These are phyloP conservation scores for Barnettozyma siamensis DNA, from an alignment of 805 yeast genomes.

Conservation along the genomic window DNA sequence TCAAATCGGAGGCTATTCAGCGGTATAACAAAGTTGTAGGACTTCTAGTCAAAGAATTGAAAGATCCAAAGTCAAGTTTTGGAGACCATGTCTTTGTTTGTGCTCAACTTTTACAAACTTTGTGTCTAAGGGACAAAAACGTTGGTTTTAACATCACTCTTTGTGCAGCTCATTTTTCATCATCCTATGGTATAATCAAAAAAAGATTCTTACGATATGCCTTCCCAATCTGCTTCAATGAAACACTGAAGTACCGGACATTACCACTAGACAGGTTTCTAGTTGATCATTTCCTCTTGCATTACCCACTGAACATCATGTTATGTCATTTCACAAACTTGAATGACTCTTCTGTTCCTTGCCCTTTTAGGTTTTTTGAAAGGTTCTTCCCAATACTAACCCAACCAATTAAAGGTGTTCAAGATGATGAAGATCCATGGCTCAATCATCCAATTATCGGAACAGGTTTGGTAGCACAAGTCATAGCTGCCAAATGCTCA, in stretches of 20 bases:
- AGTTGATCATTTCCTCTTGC: conserved; percentile 21
- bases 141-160: conserved; percentile 23
- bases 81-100: conserved; percentile 23
- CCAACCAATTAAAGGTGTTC: conserved; percentile 8
- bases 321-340: conserved; percentile 23
- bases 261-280: conserved; percentile 19
- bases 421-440: conserved; percentile 15
- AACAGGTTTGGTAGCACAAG: conserved; percentile 14
- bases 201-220: conserved; percentile 15
- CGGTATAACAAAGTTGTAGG: conserved; percentile 19
- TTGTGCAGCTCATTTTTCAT: conserved; percentile 22
- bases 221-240: background rate
- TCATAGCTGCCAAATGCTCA: conserved; percentile 17
- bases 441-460: conserved; percentile 23
- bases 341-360: conserved; percentile 15
- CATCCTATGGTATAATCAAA: conserved; percentile 23
- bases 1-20: conserved; percentile 12
- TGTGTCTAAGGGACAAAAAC: conserved; percentile 23
- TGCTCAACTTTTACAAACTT: conserved; percentile 22
- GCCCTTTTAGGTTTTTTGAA: conserved; percentile 23
- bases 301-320: conserved; percentile 22
- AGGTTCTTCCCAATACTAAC: conserved; percentile 14
- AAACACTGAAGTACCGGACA: background rate
- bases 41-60: conserved; percentile 16
- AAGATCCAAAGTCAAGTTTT: conserved; percentile 17